Evolutionary conservation across 2,329 filamentous ascomycete genomes (phyloP), one percentile per base, ranked within the genome.

Genomic region (Thermochaetoides dissita): DNA sequence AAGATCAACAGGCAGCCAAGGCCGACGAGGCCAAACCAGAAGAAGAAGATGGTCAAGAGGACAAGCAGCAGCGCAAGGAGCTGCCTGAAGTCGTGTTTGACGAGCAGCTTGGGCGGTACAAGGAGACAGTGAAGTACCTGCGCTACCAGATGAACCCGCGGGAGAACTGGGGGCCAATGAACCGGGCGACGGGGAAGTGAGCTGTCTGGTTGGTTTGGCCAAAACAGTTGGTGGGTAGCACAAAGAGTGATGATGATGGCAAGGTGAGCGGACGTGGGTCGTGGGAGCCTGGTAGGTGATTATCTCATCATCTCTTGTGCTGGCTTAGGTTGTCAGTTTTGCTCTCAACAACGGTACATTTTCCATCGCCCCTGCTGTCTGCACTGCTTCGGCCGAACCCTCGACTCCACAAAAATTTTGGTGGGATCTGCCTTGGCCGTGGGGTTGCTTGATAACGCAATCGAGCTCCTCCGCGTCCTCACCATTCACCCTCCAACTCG

Each of bases 101-200:
- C 57, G 84, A 91, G 59, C 59, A 68, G 42, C 68, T 95, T 9
- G 89, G 88, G 1, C 79, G 70, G 51, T 79, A 85, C 46, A 72
- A 67, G 48, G 72, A 74, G 41, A 71, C 66, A 45, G 80, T 75
- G 57, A 81, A 79, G 49, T 69, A 93, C 37, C 78, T 93, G 41
- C 71, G 89, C 48, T 98, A 95, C 61, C 91, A 94, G 65, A 65
- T 80, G 46, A 96, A 96, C 57, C 91, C 91, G 37, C 70, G 81
- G 46, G 80, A 86, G 55, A 91, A 96, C 59, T 98, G 91, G 91
- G 91, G 91, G 0, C 91, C 91, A 1, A 77, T 94, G 76, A 67
- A 64, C 40, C 66, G 67, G 49, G 74, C 74, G 28, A 68, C 60
- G 49, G 66, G 64, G n/a, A 59, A 61, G 68, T 89, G 59, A 86